Conservation (phyloP, 2,329 filamentous ascomycete genomes). For the Alternaria brassicicola region DNA sequence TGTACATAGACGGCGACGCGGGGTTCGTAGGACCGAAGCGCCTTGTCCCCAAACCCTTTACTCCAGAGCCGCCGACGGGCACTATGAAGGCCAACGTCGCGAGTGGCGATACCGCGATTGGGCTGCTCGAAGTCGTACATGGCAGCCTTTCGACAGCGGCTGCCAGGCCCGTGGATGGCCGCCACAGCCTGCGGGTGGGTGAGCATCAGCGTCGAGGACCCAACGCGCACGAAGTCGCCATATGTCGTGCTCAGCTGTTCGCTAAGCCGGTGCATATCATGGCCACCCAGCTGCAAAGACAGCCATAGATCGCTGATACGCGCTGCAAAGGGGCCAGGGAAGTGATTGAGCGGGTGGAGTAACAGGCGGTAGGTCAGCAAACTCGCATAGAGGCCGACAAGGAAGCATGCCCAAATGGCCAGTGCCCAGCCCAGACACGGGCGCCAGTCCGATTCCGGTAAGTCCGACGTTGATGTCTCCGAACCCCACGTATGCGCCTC, state of each 20-base stretch:
- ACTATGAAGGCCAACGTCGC: background rate
- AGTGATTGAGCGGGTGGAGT: background rate
- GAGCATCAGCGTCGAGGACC: background rate
- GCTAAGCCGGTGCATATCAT: constrained; percentile 1
- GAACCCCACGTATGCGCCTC: too few relatives aligned
- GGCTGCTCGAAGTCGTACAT: constrained; percentile 4
- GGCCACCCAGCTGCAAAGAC: background rate
- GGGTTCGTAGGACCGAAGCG: constrained; percentile 33
- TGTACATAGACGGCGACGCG: constrained; percentile 1
- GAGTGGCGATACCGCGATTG: background rate
- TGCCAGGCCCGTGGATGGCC: constrained; percentile 1
- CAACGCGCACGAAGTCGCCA: background rate
- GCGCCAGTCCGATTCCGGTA: too few relatives aligned
- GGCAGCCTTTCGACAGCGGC: background rate
- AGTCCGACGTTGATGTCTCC: too few relatives aligned
- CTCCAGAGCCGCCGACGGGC: constrained; percentile 42
- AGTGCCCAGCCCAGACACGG: background rate
- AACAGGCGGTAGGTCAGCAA: background rate
- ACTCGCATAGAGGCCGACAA: background rate
- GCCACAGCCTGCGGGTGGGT: background rate
- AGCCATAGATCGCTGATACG: background rate
- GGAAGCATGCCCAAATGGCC: background rate
- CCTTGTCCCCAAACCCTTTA: constrained; percentile 51
- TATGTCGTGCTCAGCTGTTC: background rate
- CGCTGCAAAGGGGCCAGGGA: background rate